Percentiles rank a stretch among this genome's conserved stretches.
phyloP scores from a whole-genome alignment of 2,329 filamentous ascomycete species.

The Exophiala mesophila region DNA sequence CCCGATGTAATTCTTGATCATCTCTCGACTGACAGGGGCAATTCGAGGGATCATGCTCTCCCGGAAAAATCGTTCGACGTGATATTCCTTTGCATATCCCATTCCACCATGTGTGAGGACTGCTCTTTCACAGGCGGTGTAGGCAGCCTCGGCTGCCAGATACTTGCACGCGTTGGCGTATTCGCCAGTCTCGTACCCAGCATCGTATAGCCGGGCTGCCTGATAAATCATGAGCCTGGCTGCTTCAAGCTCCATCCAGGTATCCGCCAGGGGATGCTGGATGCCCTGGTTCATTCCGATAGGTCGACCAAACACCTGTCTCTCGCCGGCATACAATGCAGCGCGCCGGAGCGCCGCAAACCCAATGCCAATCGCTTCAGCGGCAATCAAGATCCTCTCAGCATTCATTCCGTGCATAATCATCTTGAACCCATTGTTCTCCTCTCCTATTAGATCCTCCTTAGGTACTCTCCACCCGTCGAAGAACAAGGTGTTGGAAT shows the following conservation, averaged over 20 bases:
- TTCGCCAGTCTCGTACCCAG: slow-evolving; percentile 48
- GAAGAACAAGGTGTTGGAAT: slow-evolving; percentile 43
- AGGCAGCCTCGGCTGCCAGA: slow-evolving; percentile 57
- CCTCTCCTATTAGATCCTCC: slow-evolving; percentile 37
- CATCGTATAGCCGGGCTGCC: slow-evolving; percentile 55
- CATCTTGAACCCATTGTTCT: slow-evolving; percentile 44
- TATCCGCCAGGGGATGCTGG: slow-evolving; percentile 54
- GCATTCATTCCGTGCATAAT: slow-evolving; percentile 40
- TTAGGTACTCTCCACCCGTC: slow-evolving; percentile 41
- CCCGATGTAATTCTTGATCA: slow-evolving; percentile 43
- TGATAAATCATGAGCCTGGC: slow-evolving; percentile 59
- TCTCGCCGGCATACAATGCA: slow-evolving; percentile 44
- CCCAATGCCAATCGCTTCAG: slow-evolving; percentile 42
- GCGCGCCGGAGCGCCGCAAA: slow-evolving; percentile 42
- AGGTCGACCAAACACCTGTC: slow-evolving; percentile 51
- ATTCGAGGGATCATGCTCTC: slow-evolving; percentile 57
- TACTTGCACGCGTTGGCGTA: slow-evolving; percentile 56
- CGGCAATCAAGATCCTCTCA: slow-evolving; percentile 35
- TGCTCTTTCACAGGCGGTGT: slow-evolving; percentile 56
- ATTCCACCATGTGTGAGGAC: slow-evolving; percentile 57
- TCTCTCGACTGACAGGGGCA: slow-evolving; percentile 53
- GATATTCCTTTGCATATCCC: slow-evolving; percentile 60
- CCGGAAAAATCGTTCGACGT: slow-evolving; percentile 57
- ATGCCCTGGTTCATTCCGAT: slow-evolving; percentile 59
- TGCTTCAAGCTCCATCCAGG: slow-evolving; percentile 58